These are phyloP conservation scores for Eucalyptus pauciflora DNA, from an alignment of 345 rosid species.

Conservation along the genomic window DNA sequence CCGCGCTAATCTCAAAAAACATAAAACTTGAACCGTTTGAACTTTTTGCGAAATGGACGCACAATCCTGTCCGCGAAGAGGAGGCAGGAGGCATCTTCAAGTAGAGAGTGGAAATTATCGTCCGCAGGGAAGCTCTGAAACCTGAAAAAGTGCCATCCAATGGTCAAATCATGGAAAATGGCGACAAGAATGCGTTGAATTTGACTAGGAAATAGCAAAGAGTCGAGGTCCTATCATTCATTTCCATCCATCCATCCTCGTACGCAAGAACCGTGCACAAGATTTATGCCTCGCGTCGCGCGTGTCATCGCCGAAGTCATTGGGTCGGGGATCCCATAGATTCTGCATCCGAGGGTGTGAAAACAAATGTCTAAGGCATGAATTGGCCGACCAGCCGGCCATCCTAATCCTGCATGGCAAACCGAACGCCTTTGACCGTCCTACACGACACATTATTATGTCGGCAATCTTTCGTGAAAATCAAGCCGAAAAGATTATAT, in stretches of 20 bases:
- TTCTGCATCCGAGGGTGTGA: neutral
- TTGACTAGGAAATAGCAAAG: neutral
- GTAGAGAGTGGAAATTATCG: neutral
- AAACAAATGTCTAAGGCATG: neutral
- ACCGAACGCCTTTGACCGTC: fast-evolving
- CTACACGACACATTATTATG: too few relatives aligned
- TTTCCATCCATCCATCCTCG: neutral
- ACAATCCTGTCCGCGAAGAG: neutral
- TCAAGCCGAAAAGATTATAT: fast-evolving
- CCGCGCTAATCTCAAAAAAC: too few relatives aligned
- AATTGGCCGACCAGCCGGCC: neutral
- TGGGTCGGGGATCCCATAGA: neutral
- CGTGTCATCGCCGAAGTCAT: neutral
- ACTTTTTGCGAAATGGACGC: neutral
- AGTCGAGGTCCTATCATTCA: neutral
- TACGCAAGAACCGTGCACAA: neutral
- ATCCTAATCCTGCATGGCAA: too few relatives aligned
- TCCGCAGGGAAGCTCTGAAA: neutral
- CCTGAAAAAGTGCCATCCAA: neutral
- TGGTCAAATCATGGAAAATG: neutral
- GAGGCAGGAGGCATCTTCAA: neutral
- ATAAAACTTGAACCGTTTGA: neutral
- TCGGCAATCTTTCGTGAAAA: neutral
- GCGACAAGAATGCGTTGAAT: neutral
- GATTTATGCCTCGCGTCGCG: neutral